phyloP scores from a whole-genome alignment of 225 moss, liverwort and hornwort species.

The Marchantia polymorpha region DNA sequence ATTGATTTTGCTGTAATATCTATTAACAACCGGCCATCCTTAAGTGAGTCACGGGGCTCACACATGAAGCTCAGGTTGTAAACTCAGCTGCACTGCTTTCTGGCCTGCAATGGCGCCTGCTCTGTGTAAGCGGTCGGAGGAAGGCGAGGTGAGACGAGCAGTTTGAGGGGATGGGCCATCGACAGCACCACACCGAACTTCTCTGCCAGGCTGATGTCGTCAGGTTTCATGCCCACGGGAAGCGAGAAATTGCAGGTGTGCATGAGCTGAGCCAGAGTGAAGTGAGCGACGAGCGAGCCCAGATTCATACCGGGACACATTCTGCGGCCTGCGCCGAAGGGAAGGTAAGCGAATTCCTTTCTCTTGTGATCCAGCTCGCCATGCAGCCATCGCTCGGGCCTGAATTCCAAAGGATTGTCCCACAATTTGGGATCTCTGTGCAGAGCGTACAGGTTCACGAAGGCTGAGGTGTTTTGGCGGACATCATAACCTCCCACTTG shows the following conservation, averaged over 20 bases:
- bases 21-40: too few species aligned
- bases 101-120: too few species aligned
- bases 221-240: not conserved
- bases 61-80: too few species aligned
- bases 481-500: conserved; percentile 49
- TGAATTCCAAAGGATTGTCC: conserved; percentile 45
- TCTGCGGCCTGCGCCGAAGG: conserved; percentile 12
- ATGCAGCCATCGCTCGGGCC: conserved; percentile 48
- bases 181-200: conserved; percentile 2
- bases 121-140: too few species aligned
- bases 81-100: too few species aligned
- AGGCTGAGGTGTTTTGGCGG: conserved; percentile 43
- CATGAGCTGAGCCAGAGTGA: not conserved
- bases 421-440: conserved; percentile 49
- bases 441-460: conserved; percentile 55
- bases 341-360: conserved; percentile 14
- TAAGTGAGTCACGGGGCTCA: too few species aligned
- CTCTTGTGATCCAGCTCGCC: too few species aligned
- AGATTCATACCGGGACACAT: not conserved
- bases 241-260: conserved; percentile 4
- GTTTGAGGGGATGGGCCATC: not conserved
- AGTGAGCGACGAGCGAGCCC: not conserved
- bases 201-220: conserved; percentile 8
- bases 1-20: too few species aligned
- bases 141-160: not conserved